Percentiles rank a stretch among this genome's conserved stretches.
Conservation (phyloP, 164 flowering plant genomes). For the Paratinospora sagittata region DNA sequence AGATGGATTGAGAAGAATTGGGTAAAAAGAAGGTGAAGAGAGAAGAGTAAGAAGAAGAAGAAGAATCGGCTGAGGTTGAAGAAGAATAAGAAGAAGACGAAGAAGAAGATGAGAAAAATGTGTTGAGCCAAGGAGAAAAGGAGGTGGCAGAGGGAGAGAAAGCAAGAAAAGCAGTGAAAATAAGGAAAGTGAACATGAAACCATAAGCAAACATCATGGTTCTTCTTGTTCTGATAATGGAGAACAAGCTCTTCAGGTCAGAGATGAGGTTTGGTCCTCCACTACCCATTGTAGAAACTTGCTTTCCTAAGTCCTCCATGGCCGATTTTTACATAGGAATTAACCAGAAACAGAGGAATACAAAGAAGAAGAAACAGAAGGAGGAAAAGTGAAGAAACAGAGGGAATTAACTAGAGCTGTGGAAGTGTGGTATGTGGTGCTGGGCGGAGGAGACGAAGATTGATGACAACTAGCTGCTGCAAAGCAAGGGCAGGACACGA, state of each 20-base stretch:
- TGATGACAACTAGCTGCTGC: too few relatives aligned
- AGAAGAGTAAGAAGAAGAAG: constrained; percentile 44
- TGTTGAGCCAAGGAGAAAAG: constrained; percentile 55
- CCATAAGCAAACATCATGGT: constrained; percentile 48
- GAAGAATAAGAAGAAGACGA: constrained; percentile 15
- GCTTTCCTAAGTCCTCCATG: constrained; percentile 62
- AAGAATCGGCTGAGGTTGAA: constrained; percentile 21
- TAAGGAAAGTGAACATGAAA: constrained; percentile 50
- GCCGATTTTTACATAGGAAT: constrained; percentile 3
- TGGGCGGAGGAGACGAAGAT: too few relatives aligned
- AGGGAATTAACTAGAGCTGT: not conserved
- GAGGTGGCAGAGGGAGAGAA: constrained; percentile 52
- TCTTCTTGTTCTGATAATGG: constrained; percentile 37
- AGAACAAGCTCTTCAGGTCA: constrained; percentile 38
- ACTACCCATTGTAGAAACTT: constrained; percentile 28
- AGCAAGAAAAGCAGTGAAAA: constrained; percentile 57
- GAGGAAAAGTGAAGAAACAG: not conserved
- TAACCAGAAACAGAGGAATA: too few relatives aligned
- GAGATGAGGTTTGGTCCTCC: constrained; percentile 33
- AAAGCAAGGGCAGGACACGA: too few relatives aligned
- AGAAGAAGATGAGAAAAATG: constrained; percentile 33
- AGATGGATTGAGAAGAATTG: constrained; percentile 25
- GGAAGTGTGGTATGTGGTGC: too few relatives aligned
- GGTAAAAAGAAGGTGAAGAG: constrained; percentile 53
- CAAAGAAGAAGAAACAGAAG: not conserved